Evolutionary conservation across 192 early-diverging fungal genomes (phyloP), one percentile per base, ranked within the genome.

Genomic region (Dimargaris xerosporica): DNA sequence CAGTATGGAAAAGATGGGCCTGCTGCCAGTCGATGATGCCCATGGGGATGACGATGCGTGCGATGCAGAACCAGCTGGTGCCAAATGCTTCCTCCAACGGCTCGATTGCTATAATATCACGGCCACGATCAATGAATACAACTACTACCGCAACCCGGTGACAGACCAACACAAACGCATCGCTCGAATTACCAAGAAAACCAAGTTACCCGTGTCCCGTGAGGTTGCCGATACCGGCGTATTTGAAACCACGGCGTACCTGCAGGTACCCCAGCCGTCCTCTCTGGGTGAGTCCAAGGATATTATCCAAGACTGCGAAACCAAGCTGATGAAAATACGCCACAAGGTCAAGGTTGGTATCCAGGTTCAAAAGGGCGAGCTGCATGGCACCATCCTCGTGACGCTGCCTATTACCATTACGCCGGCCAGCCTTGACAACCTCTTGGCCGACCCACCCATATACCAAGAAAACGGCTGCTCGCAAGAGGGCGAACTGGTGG

Each of bases 301-400:
- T 16, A 59, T 59, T 19, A 29, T 41, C 11, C 56, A 59, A 15
- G 29, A 59, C 23, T 59, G 56, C 41, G 31, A 34, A 17, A 59
- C 56, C 15, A 19, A 31, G 2, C 41, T 41, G 15, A 30, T 59
- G 28, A 29, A 39, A 15, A 23, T 59, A 16, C 29, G 41, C 15
- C 56, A 59, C 41, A 59, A 59, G 56, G 41, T 59, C 16, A 59
- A 59, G 31, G 56, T 59, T 28, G 56, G 56, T 3, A 59, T 59
- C 30, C 31, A 59, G 39, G 56, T 59, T 15, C 28, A 59, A 13
- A 28, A 59, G 41, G 56, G 39, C 2, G 56, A 59, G 16, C 56
- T 59, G 5, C 56, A 59, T 3, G 56, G 56, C 2, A 59, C 29
- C 7, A 59, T 59, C 16, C 15, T 59, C 31, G 56, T 59, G 16